Percentiles rank a stretch among this genome's conserved stretches.
These are phyloP conservation scores for Henckelia pumila DNA, from an alignment of 257 asterid species.

Conservation along the genomic window DNA sequence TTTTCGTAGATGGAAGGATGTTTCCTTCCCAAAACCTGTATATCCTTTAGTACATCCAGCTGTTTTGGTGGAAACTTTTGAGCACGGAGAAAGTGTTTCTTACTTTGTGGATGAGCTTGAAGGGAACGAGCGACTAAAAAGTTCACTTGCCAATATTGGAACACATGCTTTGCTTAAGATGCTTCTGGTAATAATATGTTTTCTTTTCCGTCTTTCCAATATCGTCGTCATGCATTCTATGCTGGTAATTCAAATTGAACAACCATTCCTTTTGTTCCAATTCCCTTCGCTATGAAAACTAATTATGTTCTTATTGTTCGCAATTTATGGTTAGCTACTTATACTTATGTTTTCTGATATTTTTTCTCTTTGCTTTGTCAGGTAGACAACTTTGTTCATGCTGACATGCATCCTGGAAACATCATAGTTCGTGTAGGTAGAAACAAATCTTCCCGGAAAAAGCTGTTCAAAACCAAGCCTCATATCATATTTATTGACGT, in stretches of 20 bases:
- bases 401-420: conserved; percentile 92
- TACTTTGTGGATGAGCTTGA: conserved; percentile 58
- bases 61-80: conserved; percentile 87
- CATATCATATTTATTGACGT: conserved; percentile 73
- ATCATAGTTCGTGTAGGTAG: conserved; percentile 62
- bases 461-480: conserved; percentile 61
- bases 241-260: conserved; percentile 1
- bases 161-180: conserved; percentile 87
- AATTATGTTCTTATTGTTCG: conserved; percentile 3
- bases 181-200: conserved; percentile 59
- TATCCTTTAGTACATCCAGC: conserved; percentile 92
- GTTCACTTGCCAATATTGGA: conserved; percentile 82
- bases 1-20: conserved; percentile 83
- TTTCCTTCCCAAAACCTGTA: conserved; percentile 87
- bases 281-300: conserved; percentile 2
- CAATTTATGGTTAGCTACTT: conserved; percentile 11
- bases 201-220: conserved; percentile 8
- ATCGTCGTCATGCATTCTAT: conserved; percentile 10
- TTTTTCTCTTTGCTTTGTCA: conserved; percentile 28
- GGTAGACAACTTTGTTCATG: conserved; percentile 88
- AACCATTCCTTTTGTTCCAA: conserved; percentile 1
- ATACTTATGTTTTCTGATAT: conserved; percentile 17
- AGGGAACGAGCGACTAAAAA: conserved; percentile 68
- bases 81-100: conserved; percentile 80
- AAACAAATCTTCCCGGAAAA: conserved; percentile 52